Evolutionary conservation across 2,329 filamentous ascomycete genomes (phyloP).

Genomic region (Alternaria panax): DNA sequence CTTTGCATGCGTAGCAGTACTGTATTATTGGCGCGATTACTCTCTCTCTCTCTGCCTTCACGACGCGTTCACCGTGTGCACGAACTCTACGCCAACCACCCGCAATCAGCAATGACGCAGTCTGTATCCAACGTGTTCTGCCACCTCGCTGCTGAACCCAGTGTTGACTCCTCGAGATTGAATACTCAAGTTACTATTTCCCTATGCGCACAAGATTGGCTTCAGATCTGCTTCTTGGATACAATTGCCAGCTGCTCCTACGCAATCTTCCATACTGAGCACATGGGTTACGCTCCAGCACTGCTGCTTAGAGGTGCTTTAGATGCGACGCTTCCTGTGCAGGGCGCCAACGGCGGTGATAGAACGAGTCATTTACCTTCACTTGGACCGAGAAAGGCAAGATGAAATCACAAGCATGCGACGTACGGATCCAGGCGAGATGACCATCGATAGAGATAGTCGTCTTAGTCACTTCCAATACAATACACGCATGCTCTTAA

Average conservation of each 20-base stretch:
- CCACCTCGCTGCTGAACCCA: background rate
- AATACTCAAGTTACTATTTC: background rate
- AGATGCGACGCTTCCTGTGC: too few species aligned
- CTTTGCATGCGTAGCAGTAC: background rate
- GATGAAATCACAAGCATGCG: background rate
- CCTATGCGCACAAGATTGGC: background rate
- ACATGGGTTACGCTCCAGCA: too few species aligned
- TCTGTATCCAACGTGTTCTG: too few species aligned
- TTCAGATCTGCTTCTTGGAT: background rate
- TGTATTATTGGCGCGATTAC: background rate
- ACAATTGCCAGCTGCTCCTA: background rate
- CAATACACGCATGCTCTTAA: fast-evolving
- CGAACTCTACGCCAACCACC: background rate
- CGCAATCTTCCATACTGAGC: too few species aligned
- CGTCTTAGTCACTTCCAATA: background rate
- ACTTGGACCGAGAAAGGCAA: background rate
- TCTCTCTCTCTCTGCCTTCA: background rate
- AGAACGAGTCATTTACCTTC: too few species aligned
- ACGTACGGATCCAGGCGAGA: background rate
- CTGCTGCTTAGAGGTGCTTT: too few species aligned
- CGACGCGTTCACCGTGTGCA: background rate
- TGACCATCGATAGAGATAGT: background rate
- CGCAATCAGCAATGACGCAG: background rate
- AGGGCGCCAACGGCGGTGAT: too few species aligned
- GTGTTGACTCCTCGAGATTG: too few species aligned